phyloP scores from a whole-genome alignment of 148 eudicot species.

The Chenopodium quinoa region DNA sequence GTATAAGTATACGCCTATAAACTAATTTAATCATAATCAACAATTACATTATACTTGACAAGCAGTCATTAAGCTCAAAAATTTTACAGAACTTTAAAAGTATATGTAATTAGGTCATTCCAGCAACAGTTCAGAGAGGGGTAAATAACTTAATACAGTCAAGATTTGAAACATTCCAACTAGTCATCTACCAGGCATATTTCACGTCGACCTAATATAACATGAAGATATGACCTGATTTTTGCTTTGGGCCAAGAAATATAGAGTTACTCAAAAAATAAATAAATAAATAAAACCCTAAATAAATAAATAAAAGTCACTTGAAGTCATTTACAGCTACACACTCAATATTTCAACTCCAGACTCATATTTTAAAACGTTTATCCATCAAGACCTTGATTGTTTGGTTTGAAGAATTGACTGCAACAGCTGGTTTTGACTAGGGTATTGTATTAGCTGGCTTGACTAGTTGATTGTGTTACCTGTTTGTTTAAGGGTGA shows the following conservation, averaged over 20 bases:
- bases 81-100: background rate
- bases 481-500: no score
- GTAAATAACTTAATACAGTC: background rate
- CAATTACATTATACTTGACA: background rate
- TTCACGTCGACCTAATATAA: background rate
- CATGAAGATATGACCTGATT: background rate
- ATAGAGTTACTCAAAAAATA: no score
- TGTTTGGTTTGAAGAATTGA: no score
- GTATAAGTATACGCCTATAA: constrained; percentile 10
- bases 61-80: background rate
- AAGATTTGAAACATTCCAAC: background rate
- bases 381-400: background rate
- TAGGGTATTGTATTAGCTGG: no score
- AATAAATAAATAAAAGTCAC: no score
- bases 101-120: background rate
- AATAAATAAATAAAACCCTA: background rate
- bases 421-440: no score
- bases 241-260: background rate
- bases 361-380: background rate
- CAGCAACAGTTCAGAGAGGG: background rate
- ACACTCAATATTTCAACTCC: background rate
- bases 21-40: constrained; percentile 15
- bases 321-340: background rate
- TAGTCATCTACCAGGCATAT: background rate
- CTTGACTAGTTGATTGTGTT: no score